Evolutionary conservation across 2,329 filamentous ascomycete species (phyloP).

Genomic region (Neoascochyta sp.): DNA sequence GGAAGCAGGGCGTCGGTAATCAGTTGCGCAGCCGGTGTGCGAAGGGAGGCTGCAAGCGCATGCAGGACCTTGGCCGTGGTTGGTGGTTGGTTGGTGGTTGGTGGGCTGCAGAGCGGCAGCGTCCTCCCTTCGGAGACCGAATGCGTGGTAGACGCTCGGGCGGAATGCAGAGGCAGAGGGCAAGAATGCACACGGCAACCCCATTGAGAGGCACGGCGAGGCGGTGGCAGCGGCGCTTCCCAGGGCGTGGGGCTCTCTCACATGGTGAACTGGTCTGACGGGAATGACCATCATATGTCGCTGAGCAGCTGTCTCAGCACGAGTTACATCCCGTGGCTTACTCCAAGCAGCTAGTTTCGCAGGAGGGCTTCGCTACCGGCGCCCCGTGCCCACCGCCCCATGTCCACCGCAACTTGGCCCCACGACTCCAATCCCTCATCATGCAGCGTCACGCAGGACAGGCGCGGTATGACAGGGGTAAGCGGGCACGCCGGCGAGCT

Average conservation of each 20-base stretch:
- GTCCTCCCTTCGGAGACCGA: too few species aligned
- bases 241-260: constrained; percentile 4
- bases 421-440: constrained; percentile 10
- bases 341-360: constrained; percentile 16
- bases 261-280: constrained; percentile 3
- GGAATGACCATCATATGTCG: too few species aligned
- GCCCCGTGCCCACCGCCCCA: too few species aligned
- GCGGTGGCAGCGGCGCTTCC: constrained; percentile 10
- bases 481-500: constrained; percentile 12
- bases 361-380: constrained; percentile 6
- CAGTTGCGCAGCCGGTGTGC: too few species aligned
- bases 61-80: too few species aligned
- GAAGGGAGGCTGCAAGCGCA: too few species aligned
- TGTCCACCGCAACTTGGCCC: constrained; percentile 21
- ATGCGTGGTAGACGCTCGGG: too few species aligned
- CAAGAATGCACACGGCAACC: constrained; percentile 4
- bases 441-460: constrained; percentile 19
- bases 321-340: constrained; percentile 13
- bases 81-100: too few species aligned
- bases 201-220: constrained; percentile 7
- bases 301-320: constrained; percentile 8
- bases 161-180: constrained; percentile 8
- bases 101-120: too few species aligned
- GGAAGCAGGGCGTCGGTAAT: too few species aligned
- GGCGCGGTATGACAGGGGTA: constrained; percentile 18